A percentile compares a stretch with the other conserved stretches of the same genome.
Conservation (phyloP, 176 grass and related monocot species). For the Bromus sterilis region DNA sequence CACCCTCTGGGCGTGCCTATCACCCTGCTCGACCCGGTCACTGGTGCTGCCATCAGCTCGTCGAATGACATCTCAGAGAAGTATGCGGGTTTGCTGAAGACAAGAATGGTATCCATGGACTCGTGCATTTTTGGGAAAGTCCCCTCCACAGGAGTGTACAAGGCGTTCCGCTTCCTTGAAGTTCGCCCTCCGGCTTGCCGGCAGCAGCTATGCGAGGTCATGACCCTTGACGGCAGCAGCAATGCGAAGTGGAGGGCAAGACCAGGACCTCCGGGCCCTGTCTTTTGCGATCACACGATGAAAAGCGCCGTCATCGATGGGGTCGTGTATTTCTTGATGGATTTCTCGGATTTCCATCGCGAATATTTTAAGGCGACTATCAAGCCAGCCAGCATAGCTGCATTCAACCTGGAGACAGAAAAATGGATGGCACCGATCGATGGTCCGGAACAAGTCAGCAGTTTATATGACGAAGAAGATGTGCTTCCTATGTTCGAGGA, state of each 20-base stretch:
- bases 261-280: not conserved
- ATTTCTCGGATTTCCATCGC: not conserved
- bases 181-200: not conserved
- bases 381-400: not conserved
- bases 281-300: not conserved
- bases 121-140: not conserved
- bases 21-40: not conserved
- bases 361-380: not conserved
- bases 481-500: not conserved
- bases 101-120: not conserved
- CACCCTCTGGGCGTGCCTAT: not conserved
- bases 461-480: not conserved
- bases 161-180: not conserved
- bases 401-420: conserved; percentile 15
- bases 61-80: not conserved
- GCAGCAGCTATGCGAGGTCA: not conserved
- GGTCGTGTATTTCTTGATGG: not conserved
- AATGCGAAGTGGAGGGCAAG: not conserved
- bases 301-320: not conserved
- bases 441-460: not conserved
- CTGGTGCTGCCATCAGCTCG: not conserved
- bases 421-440: not conserved
- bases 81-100: not conserved
- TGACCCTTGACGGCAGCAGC: not conserved
- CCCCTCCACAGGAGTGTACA: conserved; percentile 10